These are phyloP conservation scores for Clonostachys chloroleuca DNA, from an alignment of 2,329 filamentous ascomycete genomes.

Conservation along the genomic window DNA sequence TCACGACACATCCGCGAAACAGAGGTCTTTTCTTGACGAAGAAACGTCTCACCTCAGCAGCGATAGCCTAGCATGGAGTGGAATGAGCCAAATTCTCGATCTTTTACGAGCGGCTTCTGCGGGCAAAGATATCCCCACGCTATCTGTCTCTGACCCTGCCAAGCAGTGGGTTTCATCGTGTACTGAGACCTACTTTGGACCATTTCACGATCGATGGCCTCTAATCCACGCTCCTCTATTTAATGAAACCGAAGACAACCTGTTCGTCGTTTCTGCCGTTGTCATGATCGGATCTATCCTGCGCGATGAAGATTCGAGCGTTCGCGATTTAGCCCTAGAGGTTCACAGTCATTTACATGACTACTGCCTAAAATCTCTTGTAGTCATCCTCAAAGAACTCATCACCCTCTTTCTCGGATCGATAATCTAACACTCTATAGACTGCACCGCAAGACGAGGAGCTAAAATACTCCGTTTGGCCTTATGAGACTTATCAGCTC, in stretches of 20 bases:
- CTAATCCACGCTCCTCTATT: slow-evolving; percentile 30
- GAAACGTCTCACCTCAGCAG: too few relatives aligned
- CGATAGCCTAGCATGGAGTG: too few relatives aligned
- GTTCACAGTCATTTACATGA: too few relatives aligned
- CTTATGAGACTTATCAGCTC: background rate
- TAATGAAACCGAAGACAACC: slow-evolving; percentile 17
- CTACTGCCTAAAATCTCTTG: too few relatives aligned
- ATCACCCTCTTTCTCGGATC: slow-evolving; percentile 17
- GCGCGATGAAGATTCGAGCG: slow-evolving; percentile 10
- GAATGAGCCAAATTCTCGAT: too few relatives aligned
- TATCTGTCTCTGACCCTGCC: background rate
- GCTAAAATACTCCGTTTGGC: background rate
- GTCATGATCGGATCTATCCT: slow-evolving; percentile 34
- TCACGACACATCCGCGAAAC: background rate
- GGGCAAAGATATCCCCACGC: background rate
- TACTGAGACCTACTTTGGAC: slow-evolving; percentile 24
- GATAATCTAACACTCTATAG: background rate
- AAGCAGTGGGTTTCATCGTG: slow-evolving; percentile 10
- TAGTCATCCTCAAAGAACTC: slow-evolving; percentile 10
- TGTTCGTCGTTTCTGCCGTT: slow-evolving; percentile 18
- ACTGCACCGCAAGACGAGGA: background rate
- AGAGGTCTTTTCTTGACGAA: too few relatives aligned
- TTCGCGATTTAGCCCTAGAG: too few relatives aligned
- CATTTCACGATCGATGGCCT: slow-evolving; percentile 35
- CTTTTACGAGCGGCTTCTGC: too few relatives aligned